Conservation (phyloP, 2,329 filamentous ascomycete species). For the Paecilomyces sp. region DNA sequence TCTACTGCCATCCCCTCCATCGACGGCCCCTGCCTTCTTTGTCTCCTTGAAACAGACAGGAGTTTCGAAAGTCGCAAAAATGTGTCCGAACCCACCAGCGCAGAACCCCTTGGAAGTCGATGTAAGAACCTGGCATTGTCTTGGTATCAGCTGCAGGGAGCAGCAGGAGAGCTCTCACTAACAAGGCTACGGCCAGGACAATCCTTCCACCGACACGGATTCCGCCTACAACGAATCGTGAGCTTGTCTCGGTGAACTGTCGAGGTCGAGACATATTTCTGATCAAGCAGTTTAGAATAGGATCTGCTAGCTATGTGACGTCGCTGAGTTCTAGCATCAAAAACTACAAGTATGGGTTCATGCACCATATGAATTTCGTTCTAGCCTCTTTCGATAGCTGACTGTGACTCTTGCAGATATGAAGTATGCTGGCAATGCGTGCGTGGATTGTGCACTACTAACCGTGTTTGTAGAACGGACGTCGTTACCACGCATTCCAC, state of each 20-base stretch:
- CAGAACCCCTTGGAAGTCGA: neutral
- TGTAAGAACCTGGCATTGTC: neutral
- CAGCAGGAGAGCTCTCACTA: neutral
- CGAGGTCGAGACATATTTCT: neutral
- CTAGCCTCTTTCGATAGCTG: neutral
- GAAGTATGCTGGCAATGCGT: neutral
- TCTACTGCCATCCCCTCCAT: neutral
- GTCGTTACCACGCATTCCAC: neutral
- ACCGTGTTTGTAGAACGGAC: neutral
- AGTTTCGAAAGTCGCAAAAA: neutral
- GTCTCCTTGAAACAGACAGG: neutral
- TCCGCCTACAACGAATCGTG: neutral
- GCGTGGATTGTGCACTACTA: neutral
- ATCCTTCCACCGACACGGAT: neutral
- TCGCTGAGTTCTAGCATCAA: neutral
- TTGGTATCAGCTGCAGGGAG: neutral
- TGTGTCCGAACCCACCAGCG: neutral
- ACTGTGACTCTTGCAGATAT: neutral
- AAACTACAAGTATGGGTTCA: slow-evolving; percentile 1
- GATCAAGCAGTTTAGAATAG: neutral
- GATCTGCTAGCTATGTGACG: neutral
- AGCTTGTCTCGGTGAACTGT: neutral
- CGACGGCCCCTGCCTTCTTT: neutral
- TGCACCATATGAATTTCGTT: neutral
- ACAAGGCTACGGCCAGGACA: neutral